A percentile compares a stretch with the other conserved stretches of the same genome.
These are phyloP conservation scores for Monosporozyma aerobia DNA, from an alignment of 805 yeast genomes.

Conservation along the genomic window DNA sequence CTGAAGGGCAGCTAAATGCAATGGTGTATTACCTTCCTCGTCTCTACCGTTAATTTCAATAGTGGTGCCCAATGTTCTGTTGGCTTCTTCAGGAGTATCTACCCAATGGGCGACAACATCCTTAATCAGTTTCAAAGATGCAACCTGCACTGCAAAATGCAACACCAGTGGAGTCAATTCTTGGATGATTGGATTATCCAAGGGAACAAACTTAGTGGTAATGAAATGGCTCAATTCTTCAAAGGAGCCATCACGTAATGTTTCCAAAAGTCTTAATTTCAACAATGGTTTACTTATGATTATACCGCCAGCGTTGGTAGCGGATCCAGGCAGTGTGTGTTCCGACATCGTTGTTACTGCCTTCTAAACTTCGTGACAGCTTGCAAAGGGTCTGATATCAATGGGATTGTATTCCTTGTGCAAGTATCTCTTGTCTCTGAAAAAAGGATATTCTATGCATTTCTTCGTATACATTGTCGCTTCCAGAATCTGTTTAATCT, in stretches of 20 bases:
- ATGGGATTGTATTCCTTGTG: not conserved
- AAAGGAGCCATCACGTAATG: conserved; percentile 35
- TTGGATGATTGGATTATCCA: conserved; percentile 28
- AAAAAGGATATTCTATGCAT: not conserved
- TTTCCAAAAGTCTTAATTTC: conserved; percentile 53
- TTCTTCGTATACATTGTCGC: not conserved
- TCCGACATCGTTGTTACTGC: not conserved
- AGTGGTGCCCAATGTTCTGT: conserved; percentile 3
- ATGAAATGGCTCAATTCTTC: conserved; percentile 14
- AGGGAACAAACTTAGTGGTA: conserved; percentile 7
- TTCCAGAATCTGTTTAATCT: not conserved
- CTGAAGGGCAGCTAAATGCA: conserved; percentile 75
- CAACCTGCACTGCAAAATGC: conserved; percentile 83
- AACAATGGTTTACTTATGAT: conserved; percentile 36
- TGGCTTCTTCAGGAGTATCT: conserved; percentile 5
- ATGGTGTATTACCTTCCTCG: conserved; percentile 78
- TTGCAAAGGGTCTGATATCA: not conserved
- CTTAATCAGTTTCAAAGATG: conserved; percentile 49
- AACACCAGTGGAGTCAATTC: conserved; percentile 42
- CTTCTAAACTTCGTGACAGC: not conserved
- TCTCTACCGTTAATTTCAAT: conserved; percentile 69
- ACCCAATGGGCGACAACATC: conserved; percentile 35
- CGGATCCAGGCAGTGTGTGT: not conserved
- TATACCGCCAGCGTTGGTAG: not conserved
- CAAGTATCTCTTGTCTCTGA: not conserved